Conservation (phyloP, 2,329 filamentous ascomycete species). For the Calonectria henricotiae region DNA sequence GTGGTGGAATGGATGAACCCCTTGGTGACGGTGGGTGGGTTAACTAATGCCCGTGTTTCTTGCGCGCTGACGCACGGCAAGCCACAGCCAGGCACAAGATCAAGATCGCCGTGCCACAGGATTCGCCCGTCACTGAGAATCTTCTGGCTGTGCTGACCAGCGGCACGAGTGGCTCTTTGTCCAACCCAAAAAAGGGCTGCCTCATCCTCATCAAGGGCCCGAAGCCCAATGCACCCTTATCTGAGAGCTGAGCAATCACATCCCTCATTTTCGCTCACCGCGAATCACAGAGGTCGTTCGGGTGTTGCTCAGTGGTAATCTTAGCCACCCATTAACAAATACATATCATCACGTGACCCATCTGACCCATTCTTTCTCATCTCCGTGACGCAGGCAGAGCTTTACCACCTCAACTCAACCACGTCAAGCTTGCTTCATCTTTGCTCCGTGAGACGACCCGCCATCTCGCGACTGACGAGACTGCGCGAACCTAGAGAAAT, state of each 20-base stretch:
- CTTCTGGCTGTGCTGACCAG: conserved; percentile 43
- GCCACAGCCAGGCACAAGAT: conserved; percentile 26
- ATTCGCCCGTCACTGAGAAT: conserved; percentile 39
- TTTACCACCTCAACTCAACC: conserved; percentile 51
- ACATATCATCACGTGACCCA: conserved; percentile 52
- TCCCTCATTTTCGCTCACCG: not conserved
- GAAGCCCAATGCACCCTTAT: conserved; percentile 3
- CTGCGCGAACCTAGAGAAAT: conserved; percentile 38
- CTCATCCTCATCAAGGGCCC: not conserved
- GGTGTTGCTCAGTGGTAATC: conserved; percentile 18
- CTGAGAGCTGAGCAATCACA: conserved; percentile 34
- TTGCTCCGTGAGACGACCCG: conserved; percentile 43
- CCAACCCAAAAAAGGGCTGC: conserved; percentile 4
- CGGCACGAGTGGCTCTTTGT: not conserved
- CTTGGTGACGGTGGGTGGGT: not conserved
- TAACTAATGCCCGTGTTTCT: conserved; percentile 26
- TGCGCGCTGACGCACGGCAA: conserved; percentile 1
- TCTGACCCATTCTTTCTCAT: conserved; percentile 53
- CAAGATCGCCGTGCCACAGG: conserved; percentile 8
- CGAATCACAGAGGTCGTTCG: conserved; percentile 33
- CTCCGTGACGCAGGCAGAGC: conserved; percentile 50
- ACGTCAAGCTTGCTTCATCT: conserved; percentile 45
- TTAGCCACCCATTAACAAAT: conserved; percentile 36
- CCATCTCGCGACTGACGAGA: conserved; percentile 37
- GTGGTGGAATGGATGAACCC: not conserved